Percentiles rank a stretch among this genome's conserved stretches.
phyloP scores from a whole-genome alignment of 2,329 filamentous ascomycete species.

The Cercospora canescens region DNA sequence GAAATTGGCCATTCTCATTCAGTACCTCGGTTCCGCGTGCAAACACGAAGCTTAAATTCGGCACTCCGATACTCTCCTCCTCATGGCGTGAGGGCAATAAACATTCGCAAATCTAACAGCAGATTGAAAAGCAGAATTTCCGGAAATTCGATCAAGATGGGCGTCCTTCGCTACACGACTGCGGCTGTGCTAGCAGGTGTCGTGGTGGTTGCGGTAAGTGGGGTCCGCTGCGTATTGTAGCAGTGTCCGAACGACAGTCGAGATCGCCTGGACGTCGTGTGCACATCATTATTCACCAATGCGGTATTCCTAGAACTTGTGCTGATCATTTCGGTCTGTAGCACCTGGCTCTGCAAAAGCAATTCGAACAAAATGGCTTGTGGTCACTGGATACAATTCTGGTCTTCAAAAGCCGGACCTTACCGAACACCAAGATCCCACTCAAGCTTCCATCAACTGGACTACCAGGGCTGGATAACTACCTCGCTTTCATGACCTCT shows the following conservation, averaged over 20 bases:
- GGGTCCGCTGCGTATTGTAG: background rate
- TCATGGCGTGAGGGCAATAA: background rate
- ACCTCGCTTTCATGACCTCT: conserved; percentile 26
- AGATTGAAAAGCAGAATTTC: background rate
- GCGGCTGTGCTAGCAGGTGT: background rate
- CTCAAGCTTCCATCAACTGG: conserved; percentile 23
- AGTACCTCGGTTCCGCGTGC: background rate
- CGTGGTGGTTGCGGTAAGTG: background rate
- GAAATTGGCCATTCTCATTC: background rate
- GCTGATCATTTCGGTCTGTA: background rate
- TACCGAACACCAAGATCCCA: conserved; percentile 25
- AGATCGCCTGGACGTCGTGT: background rate
- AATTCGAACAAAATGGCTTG: conserved; percentile 26
- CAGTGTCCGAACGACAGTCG: background rate
- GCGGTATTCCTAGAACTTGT: too few relatives aligned
- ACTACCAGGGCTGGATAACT: conserved; percentile 21
- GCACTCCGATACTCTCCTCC: background rate
- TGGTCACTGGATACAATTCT: conserved; percentile 17
- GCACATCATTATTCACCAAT: too few relatives aligned
- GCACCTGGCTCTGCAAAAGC: conserved; percentile 21
- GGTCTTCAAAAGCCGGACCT: conserved; percentile 17
- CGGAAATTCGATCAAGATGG: background rate
- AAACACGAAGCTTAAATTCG: background rate
- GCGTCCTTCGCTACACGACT: background rate
- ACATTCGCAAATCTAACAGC: background rate